phyloP scores from a whole-genome alignment of 2,329 filamentous ascomycete species.

The Keithomyces neogunnii region DNA sequence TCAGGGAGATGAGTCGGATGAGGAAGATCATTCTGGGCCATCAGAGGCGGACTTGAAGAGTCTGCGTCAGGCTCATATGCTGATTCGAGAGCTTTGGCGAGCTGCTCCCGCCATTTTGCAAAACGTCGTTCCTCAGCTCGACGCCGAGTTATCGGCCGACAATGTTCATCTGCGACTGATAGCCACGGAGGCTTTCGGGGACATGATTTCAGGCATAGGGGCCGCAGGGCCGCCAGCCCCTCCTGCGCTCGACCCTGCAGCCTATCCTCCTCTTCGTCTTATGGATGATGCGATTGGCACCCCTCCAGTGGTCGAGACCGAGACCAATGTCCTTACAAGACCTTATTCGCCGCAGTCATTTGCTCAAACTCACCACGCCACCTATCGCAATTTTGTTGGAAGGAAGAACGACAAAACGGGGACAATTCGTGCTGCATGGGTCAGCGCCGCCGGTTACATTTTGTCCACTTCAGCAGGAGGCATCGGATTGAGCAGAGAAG shows the following conservation, averaged over 20 bases:
- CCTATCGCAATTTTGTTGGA: slow-evolving; percentile 78
- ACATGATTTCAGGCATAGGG: slow-evolving; percentile 89
- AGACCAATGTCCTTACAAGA: slow-evolving; percentile 61
- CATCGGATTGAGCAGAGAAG: slow-evolving; percentile 75
- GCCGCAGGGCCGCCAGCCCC: slow-evolving; percentile 75
- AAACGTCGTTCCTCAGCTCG: slow-evolving; percentile 89
- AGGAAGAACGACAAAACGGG: slow-evolving; percentile 81
- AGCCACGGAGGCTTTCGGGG: slow-evolving; percentile 88
- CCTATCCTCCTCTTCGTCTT: slow-evolving; percentile 70
- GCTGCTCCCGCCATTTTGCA: slow-evolving; percentile 80
- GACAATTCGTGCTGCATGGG: slow-evolving; percentile 78
- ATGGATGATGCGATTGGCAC: slow-evolving; percentile 43
- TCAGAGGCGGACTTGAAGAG: slow-evolving; percentile 82
- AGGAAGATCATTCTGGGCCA: slow-evolving; percentile 55
- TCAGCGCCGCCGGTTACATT: slow-evolving; percentile 74
- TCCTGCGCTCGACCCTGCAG: slow-evolving; percentile 66
- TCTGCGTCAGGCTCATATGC: slow-evolving; percentile 76
- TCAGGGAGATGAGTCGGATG: slow-evolving; percentile 54
- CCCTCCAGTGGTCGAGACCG: slow-evolving; percentile 23
- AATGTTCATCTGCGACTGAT: slow-evolving; percentile 78
- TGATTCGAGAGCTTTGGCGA: slow-evolving; percentile 89
- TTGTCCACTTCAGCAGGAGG: slow-evolving; percentile 85
- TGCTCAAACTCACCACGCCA: slow-evolving; percentile 66
- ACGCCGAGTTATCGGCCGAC: slow-evolving; percentile 85
- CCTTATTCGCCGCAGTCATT: slow-evolving; percentile 87